These are phyloP conservation scores for Phytopythium boreale DNA, from an alignment of 352 stramenopile species.

Conservation along the genomic window DNA sequence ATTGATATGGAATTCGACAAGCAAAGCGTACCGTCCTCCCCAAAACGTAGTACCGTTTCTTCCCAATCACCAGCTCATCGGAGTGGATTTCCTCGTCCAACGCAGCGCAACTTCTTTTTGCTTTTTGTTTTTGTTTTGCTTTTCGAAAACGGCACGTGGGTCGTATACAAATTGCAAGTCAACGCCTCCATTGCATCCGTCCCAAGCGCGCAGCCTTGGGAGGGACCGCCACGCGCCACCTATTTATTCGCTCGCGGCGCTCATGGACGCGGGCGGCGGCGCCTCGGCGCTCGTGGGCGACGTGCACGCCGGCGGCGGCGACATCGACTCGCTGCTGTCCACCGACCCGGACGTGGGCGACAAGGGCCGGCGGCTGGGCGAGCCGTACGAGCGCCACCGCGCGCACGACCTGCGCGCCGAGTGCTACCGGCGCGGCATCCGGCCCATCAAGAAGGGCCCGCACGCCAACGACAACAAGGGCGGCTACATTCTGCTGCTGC, in stretches of 20 bases:
- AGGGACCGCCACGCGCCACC: not conserved
- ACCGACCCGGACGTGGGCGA: slow-evolving; percentile 26
- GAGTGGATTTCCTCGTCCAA: not conserved
- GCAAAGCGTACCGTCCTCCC: not conserved
- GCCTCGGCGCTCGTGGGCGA: slow-evolving; percentile 29
- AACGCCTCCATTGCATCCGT: no score
- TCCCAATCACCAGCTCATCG: not conserved
- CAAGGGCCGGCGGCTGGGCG: slow-evolving; percentile 38
- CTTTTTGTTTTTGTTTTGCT: no score
- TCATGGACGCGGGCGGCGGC: slow-evolving; percentile 14
- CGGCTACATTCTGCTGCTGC: slow-evolving; percentile 70
- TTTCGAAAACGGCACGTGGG: not conserved
- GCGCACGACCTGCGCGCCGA: slow-evolving; percentile 73
- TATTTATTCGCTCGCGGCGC: not conserved
- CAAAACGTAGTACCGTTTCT: not conserved
- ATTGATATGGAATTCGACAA: no score
- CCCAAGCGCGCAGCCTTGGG: no score
- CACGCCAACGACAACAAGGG: slow-evolving; percentile 86
- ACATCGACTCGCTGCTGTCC: slow-evolving; percentile 72
- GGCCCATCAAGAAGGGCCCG: slow-evolving; percentile 77
- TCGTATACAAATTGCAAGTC: not conserved
- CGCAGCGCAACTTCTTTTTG: not conserved
- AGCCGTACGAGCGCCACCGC: slow-evolving; percentile 75
- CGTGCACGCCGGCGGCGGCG: slow-evolving; percentile 41
- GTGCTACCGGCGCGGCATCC: slow-evolving; percentile 74